Evolutionary conservation across 2,329 filamentous ascomycete species (phyloP).

Genomic region (Cryphonectria naterciae): DNA sequence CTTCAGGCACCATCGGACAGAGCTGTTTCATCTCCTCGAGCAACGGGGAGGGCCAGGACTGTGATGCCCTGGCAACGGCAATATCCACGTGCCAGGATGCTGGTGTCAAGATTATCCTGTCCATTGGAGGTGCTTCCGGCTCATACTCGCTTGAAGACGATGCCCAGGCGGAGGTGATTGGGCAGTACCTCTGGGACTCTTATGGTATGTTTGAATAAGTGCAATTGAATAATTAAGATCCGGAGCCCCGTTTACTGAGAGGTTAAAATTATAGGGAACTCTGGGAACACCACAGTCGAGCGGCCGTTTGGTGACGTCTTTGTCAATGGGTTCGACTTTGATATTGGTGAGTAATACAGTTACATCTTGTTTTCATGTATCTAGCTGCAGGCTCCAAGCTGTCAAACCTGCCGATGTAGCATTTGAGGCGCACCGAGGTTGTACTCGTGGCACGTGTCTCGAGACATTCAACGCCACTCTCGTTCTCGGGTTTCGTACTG

Average conservation of each 20-base stretch:
- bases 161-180: conserved; percentile 45
- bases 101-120: conserved; percentile 50
- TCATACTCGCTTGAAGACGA: conserved; percentile 41
- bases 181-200: conserved; percentile 48
- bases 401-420: not conserved
- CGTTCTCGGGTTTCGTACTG: not conserved
- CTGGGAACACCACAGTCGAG: conserved; percentile 37
- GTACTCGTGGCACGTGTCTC: not conserved
- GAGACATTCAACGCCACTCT: not conserved
- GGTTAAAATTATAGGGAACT: conserved; percentile 30
- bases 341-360: conserved; percentile 34
- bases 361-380: too few relatives aligned
- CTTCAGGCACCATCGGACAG: conserved; percentile 46
- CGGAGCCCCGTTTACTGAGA: not conserved
- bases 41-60: conserved; percentile 41
- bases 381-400: not conserved
- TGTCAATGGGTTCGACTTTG: conserved; percentile 52
- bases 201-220: conserved; percentile 39
- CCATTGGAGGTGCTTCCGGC: conserved; percentile 47
- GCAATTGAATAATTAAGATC: not conserved
- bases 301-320: conserved; percentile 47
- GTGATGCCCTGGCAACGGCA: conserved; percentile 44
- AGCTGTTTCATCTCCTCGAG: conserved; percentile 41
- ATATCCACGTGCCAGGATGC: conserved; percentile 47
- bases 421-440: not conserved